A percentile compares a stretch with the other conserved stretches of the same genome.
These are phyloP conservation scores for Cercophora sp. DNA, from an alignment of 495 filamentous ascomycete genomes.

Conservation along the genomic window DNA sequence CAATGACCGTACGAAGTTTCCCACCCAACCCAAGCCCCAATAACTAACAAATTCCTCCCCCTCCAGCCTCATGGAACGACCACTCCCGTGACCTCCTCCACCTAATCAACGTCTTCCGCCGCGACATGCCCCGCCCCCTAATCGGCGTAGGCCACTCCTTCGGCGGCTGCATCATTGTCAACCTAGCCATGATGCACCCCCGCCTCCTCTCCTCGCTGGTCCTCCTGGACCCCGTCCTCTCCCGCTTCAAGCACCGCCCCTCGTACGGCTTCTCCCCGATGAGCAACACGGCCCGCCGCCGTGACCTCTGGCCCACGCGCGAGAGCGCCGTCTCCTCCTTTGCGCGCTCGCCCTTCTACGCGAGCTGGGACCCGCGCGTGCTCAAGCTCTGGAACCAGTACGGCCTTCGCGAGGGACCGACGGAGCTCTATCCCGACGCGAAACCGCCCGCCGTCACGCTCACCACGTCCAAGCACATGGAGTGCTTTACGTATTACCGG, in stretches of 20 bases:
- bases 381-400: conserved; percentile 61
- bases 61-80: conserved; percentile 76
- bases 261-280: conserved; percentile 27
- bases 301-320: conserved; percentile 69
- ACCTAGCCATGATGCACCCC: conserved; percentile 70
- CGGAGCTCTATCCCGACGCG: conserved; percentile 44
- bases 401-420: conserved; percentile 57
- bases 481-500: conserved; percentile 53
- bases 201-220: conserved; percentile 73
- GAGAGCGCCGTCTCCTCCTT: conserved; percentile 59
- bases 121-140: conserved; percentile 80
- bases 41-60: conserved; percentile 7
- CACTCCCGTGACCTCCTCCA: conserved; percentile 83
- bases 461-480: conserved; percentile 61
- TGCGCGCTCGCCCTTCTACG: conserved; percentile 60
- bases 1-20: conserved; percentile 64
- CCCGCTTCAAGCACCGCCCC: conserved; percentile 35
- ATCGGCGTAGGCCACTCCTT: conserved; percentile 88
- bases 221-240: conserved; percentile 71
- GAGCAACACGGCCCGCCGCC: conserved; percentile 49
- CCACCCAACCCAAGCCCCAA: neutral
- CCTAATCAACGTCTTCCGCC: conserved; percentile 78
- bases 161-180: conserved; percentile 66
- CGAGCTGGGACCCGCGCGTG: conserved; percentile 68
- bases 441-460: conserved; percentile 43